Base-by-base conservation (phyloP, 805 yeast species). In the Nakazawaea laoshanensis region DNA sequence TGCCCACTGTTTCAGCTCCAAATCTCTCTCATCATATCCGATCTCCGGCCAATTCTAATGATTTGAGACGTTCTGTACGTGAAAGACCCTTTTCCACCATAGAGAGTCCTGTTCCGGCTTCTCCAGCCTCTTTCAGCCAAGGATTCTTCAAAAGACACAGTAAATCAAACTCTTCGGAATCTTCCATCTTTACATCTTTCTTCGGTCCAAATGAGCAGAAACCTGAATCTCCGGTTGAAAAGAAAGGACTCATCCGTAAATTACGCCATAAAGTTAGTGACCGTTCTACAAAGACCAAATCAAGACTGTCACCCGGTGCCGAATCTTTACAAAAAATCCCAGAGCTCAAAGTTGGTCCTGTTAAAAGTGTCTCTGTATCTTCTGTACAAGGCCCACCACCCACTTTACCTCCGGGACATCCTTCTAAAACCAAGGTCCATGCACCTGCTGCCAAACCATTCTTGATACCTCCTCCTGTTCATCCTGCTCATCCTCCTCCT, bases 61-160 rank as follows among this genome's bases (percentile, higher is more conserved):
- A 18, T 19, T 28, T 6, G 48, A 27, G 29, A 27, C 29, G 5
- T 9, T 12, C 22, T 7, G 12, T 4, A 11, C 20, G 29, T 7
- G 29, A 27, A 22, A 46, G 66, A 29, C 66, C 67, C 2, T 45
- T 55, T 12, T 62, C 68, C 0, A 52, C 61, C 0, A 52, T 58
- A 30, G 67, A 62, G 35, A 43, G 37, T 36, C 27, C 39, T 25
- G 32, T 39, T 2, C 42, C 54, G 13, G 32, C 55, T 11, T 57
- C 66, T 3, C 63, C 65, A 2, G 53, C 59, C 1, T 52, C 62
- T 1, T 52, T 57, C 7, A 45, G 56, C 2, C 57, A 57, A 24
- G 68, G 69, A 18, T 64, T 79, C 33, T 78, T 79, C 56, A 61
- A 81, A 42, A 68, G 77, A 40, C 85, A 77, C 44, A 65, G 70